Evolutionary conservation across 371 early-diverging fungal species (phyloP).

Genomic region (Mucor saturninus): DNA sequence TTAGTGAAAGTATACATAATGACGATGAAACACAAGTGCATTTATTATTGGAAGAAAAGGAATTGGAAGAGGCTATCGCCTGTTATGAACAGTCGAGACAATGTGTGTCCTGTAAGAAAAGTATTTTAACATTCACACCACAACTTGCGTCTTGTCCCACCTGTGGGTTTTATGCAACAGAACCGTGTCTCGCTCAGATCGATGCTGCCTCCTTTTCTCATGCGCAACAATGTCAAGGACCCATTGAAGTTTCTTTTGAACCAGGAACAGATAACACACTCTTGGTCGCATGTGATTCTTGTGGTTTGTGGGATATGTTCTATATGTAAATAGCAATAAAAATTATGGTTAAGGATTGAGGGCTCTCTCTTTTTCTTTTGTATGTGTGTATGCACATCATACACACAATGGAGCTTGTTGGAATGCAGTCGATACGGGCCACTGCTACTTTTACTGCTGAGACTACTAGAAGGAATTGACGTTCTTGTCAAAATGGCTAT

Average conservation of each 20-base stretch:
- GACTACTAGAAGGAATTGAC: too few species aligned
- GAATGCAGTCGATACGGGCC: too few species aligned
- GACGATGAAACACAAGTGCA: constrained; percentile 11
- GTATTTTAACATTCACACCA: background rate
- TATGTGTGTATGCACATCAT: background rate
- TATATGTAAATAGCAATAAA: constrained; percentile 20
- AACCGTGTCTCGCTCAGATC: background rate
- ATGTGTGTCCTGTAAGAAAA: constrained; percentile 24
- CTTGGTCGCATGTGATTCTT: constrained; percentile 19
- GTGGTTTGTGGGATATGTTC: constrained; percentile 29
- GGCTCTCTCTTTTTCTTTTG: background rate
- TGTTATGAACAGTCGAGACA: constrained; percentile 10
- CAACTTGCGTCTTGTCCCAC: constrained; percentile 8
- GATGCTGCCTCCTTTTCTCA: constrained; percentile 6
- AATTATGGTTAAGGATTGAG: background rate
- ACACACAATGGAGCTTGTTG: too few species aligned
- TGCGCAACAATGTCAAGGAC: background rate
- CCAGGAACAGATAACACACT: constrained; percentile 23
- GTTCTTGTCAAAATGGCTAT: too few species aligned
- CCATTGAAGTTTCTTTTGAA: constrained; percentile 20
- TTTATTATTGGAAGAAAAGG: constrained; percentile 2
- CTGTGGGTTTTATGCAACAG: constrained; percentile 29
- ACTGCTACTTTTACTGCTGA: too few species aligned
- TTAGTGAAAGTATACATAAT: constrained; percentile 19
- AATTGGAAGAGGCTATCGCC: constrained; percentile 1